These are phyloP conservation scores for Climacium dendroides DNA, from an alignment of 225 moss, liverwort and hornwort species.

Conservation along the genomic window DNA sequence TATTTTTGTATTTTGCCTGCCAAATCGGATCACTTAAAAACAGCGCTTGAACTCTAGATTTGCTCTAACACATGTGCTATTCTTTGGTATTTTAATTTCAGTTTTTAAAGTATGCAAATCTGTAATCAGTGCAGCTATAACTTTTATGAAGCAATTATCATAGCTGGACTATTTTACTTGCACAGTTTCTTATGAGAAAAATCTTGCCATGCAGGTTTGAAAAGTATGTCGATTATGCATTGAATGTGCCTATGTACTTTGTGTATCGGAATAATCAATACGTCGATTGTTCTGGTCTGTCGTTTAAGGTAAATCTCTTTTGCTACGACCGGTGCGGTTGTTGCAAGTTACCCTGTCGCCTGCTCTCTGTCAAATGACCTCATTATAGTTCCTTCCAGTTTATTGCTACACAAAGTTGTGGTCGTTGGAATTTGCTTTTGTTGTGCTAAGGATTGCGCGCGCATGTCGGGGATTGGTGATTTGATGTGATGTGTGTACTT, in stretches of 20 bases:
- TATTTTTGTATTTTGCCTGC: not conserved
- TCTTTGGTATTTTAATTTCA: not conserved
- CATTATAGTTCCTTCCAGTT: not conserved
- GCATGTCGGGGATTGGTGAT: not conserved
- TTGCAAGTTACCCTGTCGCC: not conserved
- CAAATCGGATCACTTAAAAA: not conserved
- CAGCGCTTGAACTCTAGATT: not conserved
- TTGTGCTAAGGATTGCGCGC: not conserved
- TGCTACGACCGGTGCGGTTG: not conserved
- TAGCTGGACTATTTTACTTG: not conserved
- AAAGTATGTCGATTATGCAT: conserved; percentile 76
- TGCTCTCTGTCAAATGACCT: not conserved
- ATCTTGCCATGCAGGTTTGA: conserved; percentile 46
- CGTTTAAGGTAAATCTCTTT: conserved; percentile 46
- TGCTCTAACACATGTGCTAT: not conserved
- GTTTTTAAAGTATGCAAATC: not conserved
- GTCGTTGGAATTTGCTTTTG: not conserved
- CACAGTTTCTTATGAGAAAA: not conserved
- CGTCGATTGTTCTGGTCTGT: conserved; percentile 55
- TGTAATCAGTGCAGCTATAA: not conserved
- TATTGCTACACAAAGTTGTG: not conserved
- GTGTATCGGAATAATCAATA: conserved; percentile 58
- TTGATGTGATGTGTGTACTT: not conserved
- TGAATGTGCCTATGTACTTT: conserved; percentile 80
- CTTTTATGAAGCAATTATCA: not conserved